A percentile compares a stretch with the other conserved stretches of the same genome.
Evolutionary conservation across 2,329 filamentous ascomycete genomes (phyloP).

Genomic region (Paraphaeosphaeria minitans): DNA sequence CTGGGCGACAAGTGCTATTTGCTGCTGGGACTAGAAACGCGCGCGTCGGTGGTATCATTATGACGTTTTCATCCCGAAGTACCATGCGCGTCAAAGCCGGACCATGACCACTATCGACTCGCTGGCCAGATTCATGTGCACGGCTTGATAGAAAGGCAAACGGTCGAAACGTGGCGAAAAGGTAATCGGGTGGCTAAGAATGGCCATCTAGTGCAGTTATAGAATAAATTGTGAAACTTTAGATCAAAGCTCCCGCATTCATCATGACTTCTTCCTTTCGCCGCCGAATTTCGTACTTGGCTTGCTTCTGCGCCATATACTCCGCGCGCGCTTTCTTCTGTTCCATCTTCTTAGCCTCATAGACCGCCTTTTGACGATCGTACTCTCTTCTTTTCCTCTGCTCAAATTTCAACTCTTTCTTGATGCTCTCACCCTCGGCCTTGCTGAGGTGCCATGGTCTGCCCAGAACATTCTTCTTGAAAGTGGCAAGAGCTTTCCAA

Average conservation of each 20-base stretch:
- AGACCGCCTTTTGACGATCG: conserved; percentile 41
- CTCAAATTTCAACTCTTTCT: conserved; percentile 45
- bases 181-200: neutral
- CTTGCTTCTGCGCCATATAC: conserved; percentile 38
- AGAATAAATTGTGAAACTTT: neutral
- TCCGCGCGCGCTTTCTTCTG: conserved; percentile 39
- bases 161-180: neutral
- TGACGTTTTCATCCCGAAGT: neutral
- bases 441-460: conserved; percentile 59
- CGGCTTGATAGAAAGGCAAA: neutral
- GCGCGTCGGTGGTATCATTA: no score
- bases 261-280: conserved; percentile 51
- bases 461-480: conserved; percentile 56
- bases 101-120: no score
- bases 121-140: no score
- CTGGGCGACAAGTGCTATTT: no score
- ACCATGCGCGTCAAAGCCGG: no score
- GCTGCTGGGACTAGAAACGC: no score
- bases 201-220: neutral
- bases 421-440: conserved; percentile 52
- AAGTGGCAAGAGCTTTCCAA: conserved; percentile 58
- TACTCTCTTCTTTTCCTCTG: conserved; percentile 46
- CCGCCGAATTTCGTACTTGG: conserved; percentile 50
- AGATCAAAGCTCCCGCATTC: conserved; percentile 49
- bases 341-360: conserved; percentile 39